These are phyloP conservation scores for Tetradesmus obliquus DNA, from an alignment of 139 green algal genomes.

Conservation along the genomic window DNA sequence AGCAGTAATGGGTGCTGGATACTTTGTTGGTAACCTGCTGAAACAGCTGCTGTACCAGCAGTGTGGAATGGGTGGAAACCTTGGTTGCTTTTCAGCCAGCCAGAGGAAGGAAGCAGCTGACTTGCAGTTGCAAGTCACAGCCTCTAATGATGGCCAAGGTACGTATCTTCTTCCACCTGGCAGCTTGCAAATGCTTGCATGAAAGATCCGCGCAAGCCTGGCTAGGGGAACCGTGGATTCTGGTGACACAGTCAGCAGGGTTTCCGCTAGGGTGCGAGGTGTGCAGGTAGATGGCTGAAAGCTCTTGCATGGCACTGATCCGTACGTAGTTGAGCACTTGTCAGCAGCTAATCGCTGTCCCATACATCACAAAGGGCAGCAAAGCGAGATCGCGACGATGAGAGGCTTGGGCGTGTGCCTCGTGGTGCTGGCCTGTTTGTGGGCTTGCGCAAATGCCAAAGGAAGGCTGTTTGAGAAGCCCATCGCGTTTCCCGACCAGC, in stretches of 20 bases:
- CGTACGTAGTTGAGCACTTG: background rate
- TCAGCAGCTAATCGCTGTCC: background rate
- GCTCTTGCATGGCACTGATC: background rate
- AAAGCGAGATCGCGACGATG: background rate
- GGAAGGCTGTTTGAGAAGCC: conserved; percentile 26
- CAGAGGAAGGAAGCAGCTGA: no score
- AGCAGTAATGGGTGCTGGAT: background rate
- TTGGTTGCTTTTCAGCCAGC: background rate
- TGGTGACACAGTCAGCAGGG: background rate
- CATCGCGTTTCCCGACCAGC: background rate
- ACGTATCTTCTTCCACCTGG: no score
- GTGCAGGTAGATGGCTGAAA: background rate
- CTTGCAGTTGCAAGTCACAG: no score
- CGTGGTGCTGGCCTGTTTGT: background rate
- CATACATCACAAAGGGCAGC: background rate
- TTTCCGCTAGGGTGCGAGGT: background rate
- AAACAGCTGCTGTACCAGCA: background rate
- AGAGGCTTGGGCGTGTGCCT: background rate
- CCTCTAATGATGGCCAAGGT: no score
- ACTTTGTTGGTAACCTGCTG: background rate
- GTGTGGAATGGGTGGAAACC: background rate
- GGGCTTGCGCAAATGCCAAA: background rate
- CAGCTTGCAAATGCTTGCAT: no score
- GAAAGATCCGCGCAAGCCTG: no score
- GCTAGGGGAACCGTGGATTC: no score